phyloP scores from a whole-genome alignment of 2,329 filamentous ascomycete species.

The Sporothrix luriei region DNA sequence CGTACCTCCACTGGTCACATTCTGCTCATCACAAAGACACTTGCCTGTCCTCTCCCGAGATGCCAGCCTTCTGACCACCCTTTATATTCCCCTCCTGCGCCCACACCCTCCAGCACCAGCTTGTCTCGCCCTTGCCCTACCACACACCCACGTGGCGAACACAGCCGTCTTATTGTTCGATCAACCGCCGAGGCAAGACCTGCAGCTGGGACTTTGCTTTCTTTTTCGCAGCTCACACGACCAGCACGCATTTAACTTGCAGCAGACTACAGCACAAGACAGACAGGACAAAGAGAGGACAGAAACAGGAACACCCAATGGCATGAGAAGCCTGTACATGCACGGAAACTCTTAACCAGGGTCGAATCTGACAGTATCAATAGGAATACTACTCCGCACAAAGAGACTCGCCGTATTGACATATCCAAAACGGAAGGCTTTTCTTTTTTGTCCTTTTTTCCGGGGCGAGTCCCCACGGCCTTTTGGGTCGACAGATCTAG shows the following conservation, averaged over 20 bases:
- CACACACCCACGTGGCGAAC: constrained; percentile 25
- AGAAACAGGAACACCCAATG: not conserved
- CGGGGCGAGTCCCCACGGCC: constrained; percentile 28
- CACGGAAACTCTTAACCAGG: not conserved
- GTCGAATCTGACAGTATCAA: not conserved
- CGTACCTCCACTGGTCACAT: not conserved
- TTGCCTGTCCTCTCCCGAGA: not conserved
- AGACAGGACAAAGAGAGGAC: not conserved
- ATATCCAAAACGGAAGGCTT: not conserved
- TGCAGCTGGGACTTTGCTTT: not conserved
- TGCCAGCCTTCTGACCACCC: not conserved
- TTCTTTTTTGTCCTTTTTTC: constrained; percentile 14
- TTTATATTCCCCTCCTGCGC: constrained; percentile 17
- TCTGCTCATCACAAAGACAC: not conserved
- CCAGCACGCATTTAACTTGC: not conserved
- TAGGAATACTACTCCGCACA: constrained; percentile 2
- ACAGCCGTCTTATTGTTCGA: not conserved
- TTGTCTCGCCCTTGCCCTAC: constrained; percentile 11
- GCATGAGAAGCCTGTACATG: not conserved
- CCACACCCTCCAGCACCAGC: not conserved
- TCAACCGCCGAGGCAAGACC: not conserved
- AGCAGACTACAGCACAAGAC: not conserved
- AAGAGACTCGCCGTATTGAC: not conserved
- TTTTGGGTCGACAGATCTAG: constrained; percentile 34
- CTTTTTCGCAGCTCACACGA: not conserved